These are phyloP conservation scores for Ciborinia camelliae DNA, from an alignment of 2,329 filamentous ascomycete species.

Conservation along the genomic window DNA sequence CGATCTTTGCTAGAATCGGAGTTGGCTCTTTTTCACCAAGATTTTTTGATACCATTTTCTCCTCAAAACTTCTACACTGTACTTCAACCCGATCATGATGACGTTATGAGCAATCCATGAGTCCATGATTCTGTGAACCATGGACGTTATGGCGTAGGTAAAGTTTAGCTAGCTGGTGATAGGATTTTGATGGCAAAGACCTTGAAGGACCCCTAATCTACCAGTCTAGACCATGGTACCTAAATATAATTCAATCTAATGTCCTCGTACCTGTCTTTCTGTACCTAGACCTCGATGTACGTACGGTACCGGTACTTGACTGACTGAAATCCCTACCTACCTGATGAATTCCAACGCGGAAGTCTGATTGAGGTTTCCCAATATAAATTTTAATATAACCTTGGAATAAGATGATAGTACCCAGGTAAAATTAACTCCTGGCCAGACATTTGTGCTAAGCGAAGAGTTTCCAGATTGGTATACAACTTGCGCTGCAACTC, in stretches of 20 bases:
- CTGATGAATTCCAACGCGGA: neutral
- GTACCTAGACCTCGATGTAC: neutral
- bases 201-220: constrained; percentile 4
- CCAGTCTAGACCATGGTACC: neutral
- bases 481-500: no score
- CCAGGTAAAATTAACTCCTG: no score
- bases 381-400: neutral
- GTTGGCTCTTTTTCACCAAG: neutral
- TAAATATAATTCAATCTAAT: neutral
- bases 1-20: neutral
- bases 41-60: neutral
- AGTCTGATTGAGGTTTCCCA: neutral
- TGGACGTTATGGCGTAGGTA: neutral
- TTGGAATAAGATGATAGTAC: no score
- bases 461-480: neutral
- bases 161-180: constrained; percentile 5
- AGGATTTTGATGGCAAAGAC: constrained; percentile 3
- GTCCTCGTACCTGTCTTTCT: no score
- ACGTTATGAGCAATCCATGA: neutral
- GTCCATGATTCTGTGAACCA: neutral
- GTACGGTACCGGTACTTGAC: neutral
- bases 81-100: neutral
- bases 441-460: neutral
- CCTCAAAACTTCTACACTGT: neutral
- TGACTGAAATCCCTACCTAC: neutral